These are phyloP conservation scores for Trypanosoma mega DNA, from an alignment of 208 protist species.

Conservation along the genomic window DNA sequence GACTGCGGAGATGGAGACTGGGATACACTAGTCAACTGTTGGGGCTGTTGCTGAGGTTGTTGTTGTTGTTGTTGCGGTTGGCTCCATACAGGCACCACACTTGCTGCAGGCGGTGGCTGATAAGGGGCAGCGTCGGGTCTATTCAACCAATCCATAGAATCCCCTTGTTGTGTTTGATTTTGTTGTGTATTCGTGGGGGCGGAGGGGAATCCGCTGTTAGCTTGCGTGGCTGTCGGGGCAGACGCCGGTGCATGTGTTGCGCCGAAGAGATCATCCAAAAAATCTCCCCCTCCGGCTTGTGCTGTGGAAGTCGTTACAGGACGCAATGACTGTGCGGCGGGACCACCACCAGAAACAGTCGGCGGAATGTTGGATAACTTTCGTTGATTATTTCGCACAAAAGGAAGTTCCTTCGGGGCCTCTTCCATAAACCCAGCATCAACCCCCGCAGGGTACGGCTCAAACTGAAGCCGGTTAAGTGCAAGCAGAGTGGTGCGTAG, in stretches of 20 bases:
- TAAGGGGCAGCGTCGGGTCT: too few relatives aligned
- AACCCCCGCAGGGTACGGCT: slow-evolving; percentile 73
- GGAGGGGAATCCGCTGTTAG: too few relatives aligned
- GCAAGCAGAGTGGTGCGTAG: slow-evolving; percentile 60
- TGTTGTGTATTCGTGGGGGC: not conserved
- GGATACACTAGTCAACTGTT: not conserved
- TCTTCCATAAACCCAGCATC: slow-evolving; percentile 72
- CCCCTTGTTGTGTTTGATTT: too few relatives aligned
- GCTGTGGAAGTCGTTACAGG: not conserved
- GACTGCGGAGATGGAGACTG: slow-evolving; percentile 2
- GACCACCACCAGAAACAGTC: not conserved
- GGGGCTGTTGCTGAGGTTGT: slow-evolving; percentile 4
- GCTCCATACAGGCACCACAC: slow-evolving; percentile 46
- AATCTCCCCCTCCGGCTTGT: slow-evolving; percentile 23
- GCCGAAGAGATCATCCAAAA: slow-evolving; percentile 86
- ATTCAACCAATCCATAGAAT: too few relatives aligned
- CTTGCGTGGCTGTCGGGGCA: not conserved
- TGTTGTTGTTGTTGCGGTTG: slow-evolving; percentile 20
- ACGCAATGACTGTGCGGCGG: not conserved
- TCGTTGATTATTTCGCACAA: slow-evolving; percentile 72
- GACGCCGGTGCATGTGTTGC: slow-evolving; percentile 1
- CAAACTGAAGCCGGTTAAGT: slow-evolving; percentile 83
- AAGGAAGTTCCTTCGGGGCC: slow-evolving; percentile 74
- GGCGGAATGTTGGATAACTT: slow-evolving; percentile 43
- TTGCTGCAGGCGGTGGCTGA: slow-evolving; percentile 31